A percentile compares a stretch with the other conserved stretches of the same genome.
These are phyloP conservation scores for Trichopus zeylanicus DNA, from an alignment of 116 monocot species.

Conservation along the genomic window DNA sequence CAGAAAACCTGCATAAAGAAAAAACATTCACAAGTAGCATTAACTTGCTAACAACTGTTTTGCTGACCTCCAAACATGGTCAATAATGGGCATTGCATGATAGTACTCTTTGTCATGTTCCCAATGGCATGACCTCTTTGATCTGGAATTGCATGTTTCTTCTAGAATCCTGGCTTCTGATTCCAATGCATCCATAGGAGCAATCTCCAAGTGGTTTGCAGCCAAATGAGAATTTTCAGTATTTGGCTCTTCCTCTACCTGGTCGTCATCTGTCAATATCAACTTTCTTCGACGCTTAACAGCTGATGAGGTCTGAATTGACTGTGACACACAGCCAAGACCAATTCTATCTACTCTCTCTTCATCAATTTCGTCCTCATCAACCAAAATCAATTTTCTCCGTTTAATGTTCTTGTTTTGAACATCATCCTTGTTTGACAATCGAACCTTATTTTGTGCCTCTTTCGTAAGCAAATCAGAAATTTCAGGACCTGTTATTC, in stretches of 20 bases:
- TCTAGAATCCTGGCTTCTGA: neutral
- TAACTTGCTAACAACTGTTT: neutral
- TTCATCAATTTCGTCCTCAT: neutral
- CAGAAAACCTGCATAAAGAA: neutral
- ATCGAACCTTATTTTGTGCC: neutral
- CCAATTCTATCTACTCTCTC: neutral
- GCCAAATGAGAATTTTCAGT: no score
- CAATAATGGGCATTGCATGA: slow-evolving; percentile 2
- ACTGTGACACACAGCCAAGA: neutral
- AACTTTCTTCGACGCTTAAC: neutral
- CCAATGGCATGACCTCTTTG: neutral
- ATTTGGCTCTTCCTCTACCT: neutral
- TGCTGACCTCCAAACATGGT: slow-evolving; percentile 7
- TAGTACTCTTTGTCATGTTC: neutral
- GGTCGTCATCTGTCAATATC: slow-evolving; percentile 3
- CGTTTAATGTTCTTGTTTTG: neutral
- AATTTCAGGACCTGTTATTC: neutral
- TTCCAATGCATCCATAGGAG: neutral
- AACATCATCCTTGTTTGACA: no score
- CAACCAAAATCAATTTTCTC: slow-evolving; percentile 4
- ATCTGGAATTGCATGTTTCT: neutral
- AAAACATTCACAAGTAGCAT: neutral
- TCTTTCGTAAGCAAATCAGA: neutral
- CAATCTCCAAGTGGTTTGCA: no score
- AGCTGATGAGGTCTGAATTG: neutral